A percentile compares a stretch with the other conserved stretches of the same genome.
phyloP scores from a whole-genome alignment of 495 filamentous ascomycete species.

The Chaetomium fimeti region DNA sequence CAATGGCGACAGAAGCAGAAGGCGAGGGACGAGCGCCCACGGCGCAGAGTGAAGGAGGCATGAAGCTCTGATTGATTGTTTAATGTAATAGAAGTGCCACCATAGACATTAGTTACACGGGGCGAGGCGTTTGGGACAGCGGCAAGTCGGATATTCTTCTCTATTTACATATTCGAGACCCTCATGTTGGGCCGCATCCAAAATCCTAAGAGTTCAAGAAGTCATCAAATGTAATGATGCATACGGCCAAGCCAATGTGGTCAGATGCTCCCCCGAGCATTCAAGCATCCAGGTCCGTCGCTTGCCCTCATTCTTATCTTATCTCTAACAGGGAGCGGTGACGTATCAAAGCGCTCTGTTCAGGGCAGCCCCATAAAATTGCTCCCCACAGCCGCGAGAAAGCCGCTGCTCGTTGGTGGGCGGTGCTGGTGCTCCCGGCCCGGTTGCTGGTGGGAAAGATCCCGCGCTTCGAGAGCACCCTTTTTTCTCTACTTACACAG shows the following conservation, averaged over 20 bases:
- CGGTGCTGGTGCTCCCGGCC: slow-evolving; percentile 5
- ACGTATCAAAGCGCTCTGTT: slow-evolving; percentile 31
- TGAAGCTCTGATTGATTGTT: not conserved
- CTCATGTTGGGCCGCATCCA: not conserved
- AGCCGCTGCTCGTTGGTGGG: slow-evolving; percentile 4
- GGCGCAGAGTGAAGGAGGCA: slow-evolving; percentile 32
- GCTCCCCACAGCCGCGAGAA: slow-evolving; percentile 25
- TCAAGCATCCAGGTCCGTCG: not conserved
- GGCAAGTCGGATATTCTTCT: not conserved
- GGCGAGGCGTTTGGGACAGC: slow-evolving; percentile 11
- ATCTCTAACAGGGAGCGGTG: slow-evolving; percentile 27
- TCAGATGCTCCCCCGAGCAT: too few species aligned
- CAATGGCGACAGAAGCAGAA: slow-evolving; percentile 66
- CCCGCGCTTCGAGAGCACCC: slow-evolving; percentile 12
- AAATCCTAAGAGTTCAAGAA: not conserved
- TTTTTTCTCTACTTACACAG: slow-evolving; percentile 23
- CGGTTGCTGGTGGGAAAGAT: slow-evolving; percentile 2
- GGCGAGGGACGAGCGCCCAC: slow-evolving; percentile 44
- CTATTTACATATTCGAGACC: not conserved
- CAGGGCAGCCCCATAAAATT: slow-evolving; percentile 1
- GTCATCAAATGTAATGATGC: not conserved
- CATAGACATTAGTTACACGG: slow-evolving; percentile 5
- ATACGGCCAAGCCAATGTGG: too few species aligned
- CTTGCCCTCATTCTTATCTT: slow-evolving; percentile 31
- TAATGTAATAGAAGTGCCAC: not conserved